Evolutionary conservation across 805 yeast species (phyloP).

Genomic region (Starmerella gropengiesseri): DNA sequence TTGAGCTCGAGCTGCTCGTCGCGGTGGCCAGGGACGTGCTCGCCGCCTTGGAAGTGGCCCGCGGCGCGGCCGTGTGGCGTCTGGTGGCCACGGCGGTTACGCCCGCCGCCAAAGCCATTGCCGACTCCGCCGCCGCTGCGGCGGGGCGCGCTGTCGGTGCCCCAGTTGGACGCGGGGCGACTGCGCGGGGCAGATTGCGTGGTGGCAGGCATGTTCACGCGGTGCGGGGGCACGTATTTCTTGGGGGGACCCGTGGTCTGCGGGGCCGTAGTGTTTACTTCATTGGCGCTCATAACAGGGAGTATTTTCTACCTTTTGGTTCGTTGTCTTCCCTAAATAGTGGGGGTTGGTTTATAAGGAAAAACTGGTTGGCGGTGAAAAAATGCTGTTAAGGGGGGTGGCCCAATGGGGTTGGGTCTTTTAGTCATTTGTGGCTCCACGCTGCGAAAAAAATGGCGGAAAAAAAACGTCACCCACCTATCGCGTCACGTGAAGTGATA

Average conservation of each 20-base stretch:
- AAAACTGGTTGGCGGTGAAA: constrained; percentile 1
- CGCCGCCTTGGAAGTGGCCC: constrained; percentile 80
- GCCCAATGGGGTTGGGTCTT: background rate
- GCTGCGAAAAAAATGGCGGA: background rate
- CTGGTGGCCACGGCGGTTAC: constrained; percentile 35
- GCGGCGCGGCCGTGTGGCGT: constrained; percentile 21
- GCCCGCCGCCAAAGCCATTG: constrained; percentile 27
- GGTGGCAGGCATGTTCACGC: constrained; percentile 24
- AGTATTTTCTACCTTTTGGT: background rate
- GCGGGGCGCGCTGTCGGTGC: constrained; percentile 23
- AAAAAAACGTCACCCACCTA: background rate
- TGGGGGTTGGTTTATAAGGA: constrained; percentile 8
- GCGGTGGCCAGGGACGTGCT: constrained; percentile 69
- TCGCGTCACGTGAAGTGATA: background rate
- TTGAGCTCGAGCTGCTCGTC: constrained; percentile 64
- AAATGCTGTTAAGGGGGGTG: constrained; percentile 6
- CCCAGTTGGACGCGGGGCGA: constrained; percentile 18
- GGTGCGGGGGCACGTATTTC: constrained; percentile 49
- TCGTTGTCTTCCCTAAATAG: constrained; percentile 1
- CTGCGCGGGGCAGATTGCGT: constrained; percentile 22
- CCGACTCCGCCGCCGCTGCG: constrained; percentile 30
- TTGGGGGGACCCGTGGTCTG: constrained; percentile 17
- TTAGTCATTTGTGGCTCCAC: background rate
- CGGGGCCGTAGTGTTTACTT: constrained; percentile 13
- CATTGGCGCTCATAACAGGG: constrained; percentile 22